Percentiles rank a stretch among this genome's conserved stretches.
phyloP scores from a whole-genome alignment of 805 yeast species.

The Starmerella cellae region DNA sequence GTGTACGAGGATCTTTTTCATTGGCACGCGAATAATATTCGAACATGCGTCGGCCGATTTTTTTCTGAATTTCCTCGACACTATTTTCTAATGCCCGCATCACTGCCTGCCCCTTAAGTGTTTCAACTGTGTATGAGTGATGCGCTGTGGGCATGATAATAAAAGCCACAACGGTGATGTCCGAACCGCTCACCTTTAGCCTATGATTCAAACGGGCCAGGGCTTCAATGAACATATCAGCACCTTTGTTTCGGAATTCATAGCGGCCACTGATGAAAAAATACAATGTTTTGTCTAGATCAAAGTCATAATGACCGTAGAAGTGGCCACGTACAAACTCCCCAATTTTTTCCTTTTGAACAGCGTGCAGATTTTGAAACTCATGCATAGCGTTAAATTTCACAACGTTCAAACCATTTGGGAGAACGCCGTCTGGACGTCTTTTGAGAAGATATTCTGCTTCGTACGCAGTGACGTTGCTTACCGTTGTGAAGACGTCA shows the following conservation, averaged over 20 bases:
- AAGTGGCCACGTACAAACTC: slow-evolving; percentile 95
- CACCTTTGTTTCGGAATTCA: slow-evolving; percentile 94
- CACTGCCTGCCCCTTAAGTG: slow-evolving; percentile 91
- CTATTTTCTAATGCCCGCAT: slow-evolving; percentile 81
- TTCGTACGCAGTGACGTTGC: slow-evolving; percentile 94
- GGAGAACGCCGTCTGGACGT: slow-evolving; percentile 95
- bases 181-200: slow-evolving; percentile 67
- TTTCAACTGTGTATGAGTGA: slow-evolving; percentile 88
- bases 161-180: slow-evolving; percentile 89
- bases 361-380: slow-evolving; percentile 90
- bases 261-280: slow-evolving; percentile 96
- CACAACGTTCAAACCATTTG: slow-evolving; percentile 90
- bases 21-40: slow-evolving; percentile 71
- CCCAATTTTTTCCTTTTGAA: slow-evolving; percentile 78
- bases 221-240: slow-evolving; percentile 85
- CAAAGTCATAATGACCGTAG: slow-evolving; percentile 92
- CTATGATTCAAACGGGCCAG: slow-evolving; percentile 83
- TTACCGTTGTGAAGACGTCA: slow-evolving; percentile 94
- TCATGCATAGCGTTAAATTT: slow-evolving; percentile 97
- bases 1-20: slow-evolving; percentile 34
- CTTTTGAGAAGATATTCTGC: slow-evolving; percentile 84
- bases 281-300: slow-evolving; percentile 82
- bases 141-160: slow-evolving; percentile 97
- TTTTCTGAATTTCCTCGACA: slow-evolving; percentile 71
- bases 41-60: slow-evolving; percentile 74